Base-by-base conservation (phyloP, 345 rosid genomes). In the Conringia planisiliqua region DNA sequence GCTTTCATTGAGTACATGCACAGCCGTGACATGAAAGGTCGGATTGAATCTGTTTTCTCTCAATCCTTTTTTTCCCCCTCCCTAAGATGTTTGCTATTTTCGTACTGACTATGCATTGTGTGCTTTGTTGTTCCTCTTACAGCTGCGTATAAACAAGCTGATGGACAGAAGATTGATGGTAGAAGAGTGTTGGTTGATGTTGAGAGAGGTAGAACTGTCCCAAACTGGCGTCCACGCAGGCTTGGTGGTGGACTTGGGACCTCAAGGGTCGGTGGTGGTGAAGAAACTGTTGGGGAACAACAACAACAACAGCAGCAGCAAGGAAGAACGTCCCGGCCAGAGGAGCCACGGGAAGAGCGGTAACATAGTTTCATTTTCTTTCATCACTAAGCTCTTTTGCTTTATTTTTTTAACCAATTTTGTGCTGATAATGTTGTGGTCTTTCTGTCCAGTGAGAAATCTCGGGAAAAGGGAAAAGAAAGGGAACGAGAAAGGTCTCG, bases 181-280 rank as follows among this genome's bases (percentile, higher is more conserved):
- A 85, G 91, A 83, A 93, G 97, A 83, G 98, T 93, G 69, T 90
- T 93, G 69, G 97, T 93, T 58, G 98, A 93, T 82, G 98, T 93
- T 59, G 97, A 93, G 76, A 92, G 97, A 33, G 96, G 98, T 75
- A 84, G 96, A 81, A 93, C 97, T n/a, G 98, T 93, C 20, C 98
- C 98, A 63, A 91, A 93, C 81, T 93, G 96, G 98, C 88, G 98
- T 35, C 98, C 98, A 62, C 97, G 98, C 55, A 87, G 98, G 58
- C 89, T 93, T 57, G 98, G 98, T 58, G 97, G 97, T 82, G 97
- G 98, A 63, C 97, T 93, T 83, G 98, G 97, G 81, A 86, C 96
- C 14, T 86, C 93, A 66, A 86, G 98, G 57, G 85, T 91, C n/a
- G 42, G 66, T 73, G 93, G 96, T 50, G 93, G 92, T 76, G 97